phyloP scores from a whole-genome alignment of 495 filamentous ascomycete genomes.

The Penicillium steckii region DNA sequence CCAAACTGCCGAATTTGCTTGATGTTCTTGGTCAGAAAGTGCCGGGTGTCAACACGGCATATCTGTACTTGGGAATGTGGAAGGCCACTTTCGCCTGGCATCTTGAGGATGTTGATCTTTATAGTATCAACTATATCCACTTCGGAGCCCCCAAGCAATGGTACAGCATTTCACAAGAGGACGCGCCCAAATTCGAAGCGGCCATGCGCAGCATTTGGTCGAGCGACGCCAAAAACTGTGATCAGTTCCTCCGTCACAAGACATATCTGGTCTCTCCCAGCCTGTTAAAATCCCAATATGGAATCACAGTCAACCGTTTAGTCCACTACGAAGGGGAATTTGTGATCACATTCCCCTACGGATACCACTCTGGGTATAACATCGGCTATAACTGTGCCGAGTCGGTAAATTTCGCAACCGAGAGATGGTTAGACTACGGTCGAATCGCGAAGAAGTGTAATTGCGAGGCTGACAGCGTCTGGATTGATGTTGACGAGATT shows the following conservation, averaged over 20 bases:
- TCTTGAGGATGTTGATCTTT: constrained; percentile 96
- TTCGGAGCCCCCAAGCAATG: constrained; percentile 98
- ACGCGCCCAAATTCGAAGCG: constrained; percentile 89
- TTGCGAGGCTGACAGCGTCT: constrained; percentile 94
- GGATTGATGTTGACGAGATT: constrained; percentile 94
- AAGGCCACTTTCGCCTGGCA: constrained; percentile 99
- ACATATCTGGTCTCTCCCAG: constrained; percentile 95
- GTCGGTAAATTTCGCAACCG: constrained; percentile 96
- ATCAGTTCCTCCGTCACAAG: constrained; percentile 96
- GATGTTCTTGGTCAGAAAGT: constrained; percentile 94
- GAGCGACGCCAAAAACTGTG: constrained; percentile 92
- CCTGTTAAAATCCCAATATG: constrained; percentile 78
- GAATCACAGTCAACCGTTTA: constrained; percentile 91
- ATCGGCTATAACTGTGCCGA: constrained; percentile 98
- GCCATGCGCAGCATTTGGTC: constrained; percentile 97
- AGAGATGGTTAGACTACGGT: constrained; percentile 92
- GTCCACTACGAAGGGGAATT: constrained; percentile 98
- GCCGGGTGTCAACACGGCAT: constrained; percentile 97
- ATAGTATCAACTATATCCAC: constrained; percentile 99
- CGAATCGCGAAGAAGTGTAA: constrained; percentile 96
- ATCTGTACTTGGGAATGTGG: constrained; percentile 98
- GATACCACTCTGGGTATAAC: constrained; percentile 98
- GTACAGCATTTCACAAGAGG: constrained; percentile 97
- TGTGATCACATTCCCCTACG: constrained; percentile 97
- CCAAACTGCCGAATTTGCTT: constrained; percentile 87